Conservation (phyloP, 441 rosid genomes). For the Corymbia calophylla region DNA sequence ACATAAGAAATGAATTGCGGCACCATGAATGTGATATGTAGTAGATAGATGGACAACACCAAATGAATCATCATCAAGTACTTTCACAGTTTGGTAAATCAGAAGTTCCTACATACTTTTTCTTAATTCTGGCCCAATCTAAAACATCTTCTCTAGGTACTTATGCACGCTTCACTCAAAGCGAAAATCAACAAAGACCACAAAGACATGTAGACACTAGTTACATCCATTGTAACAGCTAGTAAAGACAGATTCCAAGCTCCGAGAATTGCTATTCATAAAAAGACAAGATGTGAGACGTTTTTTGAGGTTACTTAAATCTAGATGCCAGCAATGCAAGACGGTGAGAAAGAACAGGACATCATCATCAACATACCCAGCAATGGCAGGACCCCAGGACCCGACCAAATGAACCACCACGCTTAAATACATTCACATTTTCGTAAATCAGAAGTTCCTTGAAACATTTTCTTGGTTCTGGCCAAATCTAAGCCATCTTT, state of each 20-base stretch:
- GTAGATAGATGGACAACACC: neutral
- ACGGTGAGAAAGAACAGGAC: constrained; percentile 20
- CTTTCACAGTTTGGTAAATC: neutral
- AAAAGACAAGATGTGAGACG: neutral
- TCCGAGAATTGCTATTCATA: neutral
- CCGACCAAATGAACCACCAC: neutral
- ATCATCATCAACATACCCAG: constrained; percentile 88
- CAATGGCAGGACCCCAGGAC: constrained; percentile 86
- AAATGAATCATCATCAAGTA: neutral
- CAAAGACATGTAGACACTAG: neutral
- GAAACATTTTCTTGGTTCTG: neutral
- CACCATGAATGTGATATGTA: neutral
- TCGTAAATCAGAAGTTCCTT: neutral
- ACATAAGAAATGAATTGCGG: neutral
- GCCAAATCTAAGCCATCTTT: neutral
- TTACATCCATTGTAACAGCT: neutral
- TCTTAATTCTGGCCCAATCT: neutral
- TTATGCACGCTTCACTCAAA: neutral
- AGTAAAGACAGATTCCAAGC: neutral
- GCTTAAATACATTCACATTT: neutral
- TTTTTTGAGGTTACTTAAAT: neutral
- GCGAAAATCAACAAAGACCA: neutral
- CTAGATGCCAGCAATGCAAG: neutral
- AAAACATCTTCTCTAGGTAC: neutral
- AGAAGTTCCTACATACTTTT: neutral